phyloP scores from a whole-genome alignment of 2,329 filamentous ascomycete species.

The Stemphylium beticola region DNA sequence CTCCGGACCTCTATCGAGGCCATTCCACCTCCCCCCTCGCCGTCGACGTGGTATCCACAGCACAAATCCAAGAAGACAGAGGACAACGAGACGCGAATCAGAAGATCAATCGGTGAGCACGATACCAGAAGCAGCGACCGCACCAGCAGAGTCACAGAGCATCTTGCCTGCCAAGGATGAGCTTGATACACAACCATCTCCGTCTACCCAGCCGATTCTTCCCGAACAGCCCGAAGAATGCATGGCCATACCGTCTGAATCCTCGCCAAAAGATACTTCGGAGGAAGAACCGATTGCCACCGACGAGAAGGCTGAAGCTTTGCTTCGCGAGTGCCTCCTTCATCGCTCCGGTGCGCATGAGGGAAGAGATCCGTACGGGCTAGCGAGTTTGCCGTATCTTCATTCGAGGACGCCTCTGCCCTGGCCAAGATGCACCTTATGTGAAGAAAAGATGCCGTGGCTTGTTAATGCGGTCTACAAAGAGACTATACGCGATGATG shows the following conservation, averaged over 20 bases:
- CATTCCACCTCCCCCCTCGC: not conserved
- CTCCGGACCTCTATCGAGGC: not conserved
- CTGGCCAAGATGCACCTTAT: not conserved
- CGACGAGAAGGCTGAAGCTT: not conserved
- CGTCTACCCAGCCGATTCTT: no score
- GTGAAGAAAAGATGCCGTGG: not conserved
- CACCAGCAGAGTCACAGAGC: no score
- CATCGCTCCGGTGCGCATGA: not conserved
- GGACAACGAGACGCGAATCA: not conserved
- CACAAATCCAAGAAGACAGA: not conserved
- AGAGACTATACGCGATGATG: not conserved
- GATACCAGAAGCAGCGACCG: no score
- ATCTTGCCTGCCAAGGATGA: no score
- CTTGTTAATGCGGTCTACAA: not conserved
- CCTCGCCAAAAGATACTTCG: no score
- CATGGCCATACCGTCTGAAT: no score
- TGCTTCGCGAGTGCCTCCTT: not conserved
- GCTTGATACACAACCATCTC: no score
- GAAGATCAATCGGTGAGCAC: not conserved
- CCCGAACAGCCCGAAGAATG: no score
- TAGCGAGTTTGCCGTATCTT: not conserved
- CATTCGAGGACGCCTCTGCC: not conserved
- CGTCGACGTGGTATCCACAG: not conserved
- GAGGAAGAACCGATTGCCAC: not conserved
- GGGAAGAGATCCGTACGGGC: not conserved